A percentile compares a stretch with the other conserved stretches of the same genome.
Evolutionary conservation across 2,329 filamentous ascomycete species (phyloP).

Genomic region (Pyrenophora seminiperda): DNA sequence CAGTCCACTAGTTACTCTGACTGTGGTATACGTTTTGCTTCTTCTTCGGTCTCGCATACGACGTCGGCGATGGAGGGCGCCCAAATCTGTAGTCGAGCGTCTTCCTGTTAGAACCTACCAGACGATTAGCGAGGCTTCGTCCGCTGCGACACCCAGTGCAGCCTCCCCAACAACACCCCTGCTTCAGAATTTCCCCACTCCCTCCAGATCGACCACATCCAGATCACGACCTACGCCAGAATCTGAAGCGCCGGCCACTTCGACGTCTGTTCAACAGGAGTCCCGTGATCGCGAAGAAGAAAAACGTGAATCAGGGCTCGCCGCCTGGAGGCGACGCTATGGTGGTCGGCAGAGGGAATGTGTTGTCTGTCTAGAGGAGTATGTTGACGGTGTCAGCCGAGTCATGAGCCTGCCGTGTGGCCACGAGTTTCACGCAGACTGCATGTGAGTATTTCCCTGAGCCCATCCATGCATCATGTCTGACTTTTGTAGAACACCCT

Average conservation of each 20-base stretch:
- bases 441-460: constrained; percentile 77
- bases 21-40: constrained; percentile 87
- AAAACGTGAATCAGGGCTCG: constrained; percentile 57
- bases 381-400: constrained; percentile 87
- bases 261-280: constrained; percentile 34
- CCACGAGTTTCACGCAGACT: constrained; percentile 96
- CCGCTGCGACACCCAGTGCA: constrained; percentile 66
- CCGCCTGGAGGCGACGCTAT: constrained; percentile 63
- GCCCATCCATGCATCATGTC: neutral
- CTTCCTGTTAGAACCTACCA: constrained; percentile 96
- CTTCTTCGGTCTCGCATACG: constrained; percentile 87
- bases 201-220: constrained; percentile 50
- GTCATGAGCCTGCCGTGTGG: constrained; percentile 98
- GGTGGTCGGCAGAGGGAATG: constrained; percentile 78
- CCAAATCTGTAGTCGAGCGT: constrained; percentile 91
- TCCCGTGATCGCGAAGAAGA: constrained; percentile 53
- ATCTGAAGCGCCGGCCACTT: constrained; percentile 59
- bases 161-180: constrained; percentile 80
- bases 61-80: constrained; percentile 90
- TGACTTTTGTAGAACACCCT: constrained; percentile 73
- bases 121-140: constrained; percentile 68
- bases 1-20: constrained; percentile 88
- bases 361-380: constrained; percentile 95
- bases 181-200: constrained; percentile 58
- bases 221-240: constrained; percentile 70